A percentile compares a stretch with the other conserved stretches of the same genome.
Conservation (phyloP, 176 grass and related monocot species). For the Pontederia paniculata region DNA sequence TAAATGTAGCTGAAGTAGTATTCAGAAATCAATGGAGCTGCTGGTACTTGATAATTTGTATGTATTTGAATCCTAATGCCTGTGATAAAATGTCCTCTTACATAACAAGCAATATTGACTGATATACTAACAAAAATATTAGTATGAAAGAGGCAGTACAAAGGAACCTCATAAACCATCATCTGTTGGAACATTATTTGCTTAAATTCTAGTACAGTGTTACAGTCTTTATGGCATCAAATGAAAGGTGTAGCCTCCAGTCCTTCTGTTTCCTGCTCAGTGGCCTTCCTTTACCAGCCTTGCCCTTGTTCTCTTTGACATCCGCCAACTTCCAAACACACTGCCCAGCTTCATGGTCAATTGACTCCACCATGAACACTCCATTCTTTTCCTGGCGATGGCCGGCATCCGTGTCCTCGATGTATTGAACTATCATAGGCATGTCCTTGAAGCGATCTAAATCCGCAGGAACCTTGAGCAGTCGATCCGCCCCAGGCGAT, state of each 20-base stretch:
- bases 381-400: conserved; percentile 38
- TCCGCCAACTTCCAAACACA: conserved; percentile 84
- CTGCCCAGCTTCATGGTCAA: conserved; percentile 28
- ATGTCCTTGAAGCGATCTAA: conserved; percentile 83
- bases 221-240: conserved; percentile 45
- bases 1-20: too few relatives aligned
- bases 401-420: conserved; percentile 19
- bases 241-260: conserved; percentile 64
- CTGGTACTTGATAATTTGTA: too few relatives aligned
- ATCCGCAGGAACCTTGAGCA: conserved; percentile 66
- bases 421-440: conserved; percentile 68
- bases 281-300: conserved; percentile 66
- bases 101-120: too few relatives aligned
- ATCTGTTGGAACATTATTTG: not conserved
- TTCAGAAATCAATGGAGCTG: too few relatives aligned
- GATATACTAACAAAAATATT: too few relatives aligned
- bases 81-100: too few relatives aligned
- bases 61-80: too few relatives aligned
- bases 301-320: conserved; percentile 64
- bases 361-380: conserved; percentile 47
- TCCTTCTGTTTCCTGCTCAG: conserved; percentile 78
- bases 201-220: conserved; percentile 47
- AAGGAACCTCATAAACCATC: not conserved
- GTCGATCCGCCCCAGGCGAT: conserved; percentile 76
- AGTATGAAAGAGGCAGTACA: not conserved